These are phyloP conservation scores for Chaetomium sp. DNA, from an alignment of 2,329 filamentous ascomycete species.

Conservation along the genomic window DNA sequence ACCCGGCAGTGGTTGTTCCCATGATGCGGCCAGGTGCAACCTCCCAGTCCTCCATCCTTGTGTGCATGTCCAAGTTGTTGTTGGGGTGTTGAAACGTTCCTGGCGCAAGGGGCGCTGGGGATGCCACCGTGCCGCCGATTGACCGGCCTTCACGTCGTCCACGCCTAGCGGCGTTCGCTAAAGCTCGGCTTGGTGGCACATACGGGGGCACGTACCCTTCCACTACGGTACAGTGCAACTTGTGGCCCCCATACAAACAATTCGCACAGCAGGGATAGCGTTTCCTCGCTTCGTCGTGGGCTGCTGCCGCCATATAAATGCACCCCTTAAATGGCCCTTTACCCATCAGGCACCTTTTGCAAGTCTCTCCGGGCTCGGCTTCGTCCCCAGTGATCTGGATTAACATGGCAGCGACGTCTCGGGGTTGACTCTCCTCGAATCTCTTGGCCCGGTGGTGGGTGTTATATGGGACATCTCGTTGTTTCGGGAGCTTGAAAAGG, in stretches of 20 bases:
- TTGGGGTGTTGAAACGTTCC: conserved; percentile 13
- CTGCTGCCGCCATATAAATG: conserved; percentile 17
- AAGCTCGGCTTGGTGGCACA: no score
- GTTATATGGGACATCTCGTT: conserved; percentile 26
- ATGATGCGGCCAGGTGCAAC: conserved; percentile 30
- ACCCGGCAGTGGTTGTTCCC: neutral
- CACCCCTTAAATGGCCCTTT: conserved; percentile 26
- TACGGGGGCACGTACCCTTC: no score
- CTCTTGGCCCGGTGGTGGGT: conserved; percentile 2
- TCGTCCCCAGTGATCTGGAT: conserved; percentile 29
- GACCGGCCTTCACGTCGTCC: no score
- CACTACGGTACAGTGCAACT: conserved; percentile 19
- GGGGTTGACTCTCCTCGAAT: conserved; percentile 15
- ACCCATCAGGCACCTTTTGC: conserved; percentile 22
- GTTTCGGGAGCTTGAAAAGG: conserved; percentile 22
- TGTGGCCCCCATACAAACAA: conserved; percentile 25
- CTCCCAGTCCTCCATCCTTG: conserved; percentile 32
- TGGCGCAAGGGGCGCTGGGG: conserved; percentile 17
- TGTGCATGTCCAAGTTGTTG: conserved; percentile 21
- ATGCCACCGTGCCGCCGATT: neutral
- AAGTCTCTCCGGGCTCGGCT: conserved; percentile 9
- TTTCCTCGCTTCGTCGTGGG: conserved; percentile 8
- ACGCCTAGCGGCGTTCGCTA: no score
- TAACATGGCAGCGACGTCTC: conserved; percentile 26
- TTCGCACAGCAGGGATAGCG: conserved; percentile 25